These are phyloP conservation scores for Cladosporium sp. DNA, from an alignment of 2,329 filamentous ascomycete genomes.

Conservation along the genomic window DNA sequence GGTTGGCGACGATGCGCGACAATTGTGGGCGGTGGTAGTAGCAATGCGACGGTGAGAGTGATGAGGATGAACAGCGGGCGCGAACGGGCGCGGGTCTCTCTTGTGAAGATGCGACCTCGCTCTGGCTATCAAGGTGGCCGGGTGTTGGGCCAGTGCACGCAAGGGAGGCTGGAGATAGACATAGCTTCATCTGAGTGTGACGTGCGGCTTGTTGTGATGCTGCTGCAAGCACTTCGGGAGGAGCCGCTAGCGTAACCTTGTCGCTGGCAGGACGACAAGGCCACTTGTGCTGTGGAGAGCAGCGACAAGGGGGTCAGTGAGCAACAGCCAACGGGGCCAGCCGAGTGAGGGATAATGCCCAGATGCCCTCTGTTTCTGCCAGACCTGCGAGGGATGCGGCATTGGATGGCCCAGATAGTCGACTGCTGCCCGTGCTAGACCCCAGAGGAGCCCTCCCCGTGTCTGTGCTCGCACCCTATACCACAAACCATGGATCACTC, in stretches of 20 bases:
- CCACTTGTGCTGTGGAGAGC: not conserved
- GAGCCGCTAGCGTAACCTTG: not conserved
- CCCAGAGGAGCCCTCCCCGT: not conserved
- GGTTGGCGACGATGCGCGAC: conserved; percentile 19
- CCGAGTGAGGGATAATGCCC: not conserved
- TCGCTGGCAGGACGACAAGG: conserved; percentile 2
- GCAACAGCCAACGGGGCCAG: not conserved
- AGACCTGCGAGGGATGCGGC: not conserved
- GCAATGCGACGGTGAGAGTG: not conserved
- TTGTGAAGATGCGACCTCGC: not conserved
- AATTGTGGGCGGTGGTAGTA: not conserved
- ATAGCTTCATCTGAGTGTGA: not conserved
- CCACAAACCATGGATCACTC: conserved; percentile 16
- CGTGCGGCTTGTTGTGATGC: not conserved
- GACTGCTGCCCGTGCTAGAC: conserved; percentile 3
- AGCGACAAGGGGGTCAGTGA: not conserved
- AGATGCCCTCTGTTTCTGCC: not conserved
- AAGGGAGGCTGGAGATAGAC: not conserved
- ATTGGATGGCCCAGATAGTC: conserved; percentile 1
- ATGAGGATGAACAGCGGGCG: not conserved
- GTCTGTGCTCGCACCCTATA: conserved; percentile 12
- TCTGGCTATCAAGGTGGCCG: not conserved
- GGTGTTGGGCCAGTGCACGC: not conserved
- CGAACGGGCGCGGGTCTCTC: not conserved
- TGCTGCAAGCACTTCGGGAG: conserved; percentile 6